Base-by-base conservation (phyloP, 768 basidiomycete genomes). In the Agrocybe pediades region DNA sequence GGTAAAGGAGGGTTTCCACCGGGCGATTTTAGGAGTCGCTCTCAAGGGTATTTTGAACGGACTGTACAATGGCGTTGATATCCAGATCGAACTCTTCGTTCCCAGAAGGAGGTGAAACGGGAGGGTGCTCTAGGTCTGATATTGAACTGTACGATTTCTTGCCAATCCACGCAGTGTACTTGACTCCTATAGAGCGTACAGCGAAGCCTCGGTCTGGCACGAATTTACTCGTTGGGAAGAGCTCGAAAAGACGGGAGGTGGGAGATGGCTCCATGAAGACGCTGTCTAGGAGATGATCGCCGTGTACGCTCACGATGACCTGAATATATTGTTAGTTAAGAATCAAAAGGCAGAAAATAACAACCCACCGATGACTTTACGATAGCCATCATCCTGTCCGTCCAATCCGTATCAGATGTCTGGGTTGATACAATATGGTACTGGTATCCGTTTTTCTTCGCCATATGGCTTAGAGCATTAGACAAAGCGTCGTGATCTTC, bases 401-500 rank as follows among this genome's bases (percentile, higher is more conserved):
- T 76, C 85, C 90, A 88, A 36, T 75, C 64, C 51, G 79, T 81
- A 44, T 77, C 72, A 19, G 66, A 64, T 33, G 77, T 76, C 62
- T 73, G 68, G 21, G 79, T 77, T 5, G 78, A 77, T 24, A 88
- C 73, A 20, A 87, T 64, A 46, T 82, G 66, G 25, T 86, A 75
- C 62, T 85, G 82, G 64, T 81, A 84, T 23, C 79, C 79, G 58
- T 78, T 67, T 53, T 74, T 69, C 45, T 74, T 73, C 54, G 72
- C 75, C 65, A 94, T 71, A 51, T 72, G 72, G 41, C 67, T 62
- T 61, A 94, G 69, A 29, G 78, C 83, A n/a, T 68, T 67, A 4
- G 91, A 74, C 33, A 96, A 74, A 42, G 75, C 74, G 16, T 78
- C 66, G 60, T 95, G 87, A 56, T 88, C 84, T 41, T 74, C 73